Base-by-base conservation (phyloP, 352 stramenopile genomes). In the Stramenopiles sp. region DNA sequence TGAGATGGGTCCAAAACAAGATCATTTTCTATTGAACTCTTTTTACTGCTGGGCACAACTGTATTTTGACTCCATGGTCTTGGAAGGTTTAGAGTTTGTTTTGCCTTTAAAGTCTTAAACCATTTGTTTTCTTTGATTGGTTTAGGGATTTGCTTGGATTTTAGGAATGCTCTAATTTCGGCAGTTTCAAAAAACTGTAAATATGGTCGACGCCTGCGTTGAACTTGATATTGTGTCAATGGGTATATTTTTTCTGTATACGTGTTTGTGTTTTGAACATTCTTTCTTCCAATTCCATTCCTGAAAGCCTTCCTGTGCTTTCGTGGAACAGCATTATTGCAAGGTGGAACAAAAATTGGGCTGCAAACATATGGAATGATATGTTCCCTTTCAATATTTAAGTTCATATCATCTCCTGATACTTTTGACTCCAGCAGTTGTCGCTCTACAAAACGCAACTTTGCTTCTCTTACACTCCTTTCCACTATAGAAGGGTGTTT, bases 101-200 rank as follows among this genome's bases (percentile, higher is more conserved):
- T 78, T 8, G 71, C 71, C 14, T 78, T 78, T 14, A 33, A 33
- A 8, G 30, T 31, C 14, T 14, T 78, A 14, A 78, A 78, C 71
- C 71, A 78, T 78, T 78, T 78, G 31, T 78, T 78, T 78, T 78
- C 71, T 14, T 14, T 8, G 4, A 78, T 78, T 14, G 71, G 71
- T 8, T 31, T 31, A 14, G 71, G 71, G 8, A 33, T 33, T 33
- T 33, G 30, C 14, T 78, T 78, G 1, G 71, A 14, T 14, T 78
- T 31, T 33, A 78, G 14, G 14, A 78, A 78, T 33, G 4, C 14
- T 78, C 71, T 31, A 33, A 78, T 78, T 14, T 78, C 31, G 4
- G 71, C 30, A 4, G 71, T 78, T 33, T 78, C 71, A 78, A 78
- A 78, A 14, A 78, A 78, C 22, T 78, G 71, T 14, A 78, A 78